These are phyloP conservation scores for Penicillium paneum DNA, from an alignment of 2,329 filamentous ascomycete genomes.

Conservation along the genomic window DNA sequence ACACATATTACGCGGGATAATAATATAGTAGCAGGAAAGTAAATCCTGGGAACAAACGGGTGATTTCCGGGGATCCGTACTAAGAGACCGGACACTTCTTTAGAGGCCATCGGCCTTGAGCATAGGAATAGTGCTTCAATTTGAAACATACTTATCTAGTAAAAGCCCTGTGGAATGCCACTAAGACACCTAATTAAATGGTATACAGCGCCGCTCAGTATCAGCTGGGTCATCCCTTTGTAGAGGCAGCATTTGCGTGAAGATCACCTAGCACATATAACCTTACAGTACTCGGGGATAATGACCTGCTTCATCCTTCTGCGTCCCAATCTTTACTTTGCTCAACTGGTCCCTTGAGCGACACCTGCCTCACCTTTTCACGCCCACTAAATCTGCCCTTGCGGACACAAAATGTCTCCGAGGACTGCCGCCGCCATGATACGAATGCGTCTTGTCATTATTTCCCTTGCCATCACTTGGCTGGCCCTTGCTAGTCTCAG, in stretches of 20 bases:
- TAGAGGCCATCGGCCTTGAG: not conserved
- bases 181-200: not conserved
- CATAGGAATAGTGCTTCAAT: not conserved
- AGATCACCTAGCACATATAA: not conserved
- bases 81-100: not conserved
- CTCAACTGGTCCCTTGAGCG: too few relatives aligned
- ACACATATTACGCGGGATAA: not conserved
- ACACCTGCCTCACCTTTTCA: too few relatives aligned
- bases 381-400: not conserved
- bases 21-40: not conserved
- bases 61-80: not conserved
- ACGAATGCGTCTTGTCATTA: not conserved
- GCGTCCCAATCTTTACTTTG: not conserved
- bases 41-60: not conserved
- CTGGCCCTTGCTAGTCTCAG: not conserved
- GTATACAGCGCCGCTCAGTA: not conserved
- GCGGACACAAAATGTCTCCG: not conserved
- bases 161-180: not conserved
- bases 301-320: not conserved
- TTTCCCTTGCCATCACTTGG: conserved; percentile 4
- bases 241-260: not conserved
- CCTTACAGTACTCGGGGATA: not conserved
- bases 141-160: not conserved
- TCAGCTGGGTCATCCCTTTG: not conserved
- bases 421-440: not conserved